Percentiles rank a stretch among this genome's conserved stretches.
phyloP scores from a whole-genome alignment of 2,329 filamentous ascomycete genomes.

The Epichloe aotearoae region DNA sequence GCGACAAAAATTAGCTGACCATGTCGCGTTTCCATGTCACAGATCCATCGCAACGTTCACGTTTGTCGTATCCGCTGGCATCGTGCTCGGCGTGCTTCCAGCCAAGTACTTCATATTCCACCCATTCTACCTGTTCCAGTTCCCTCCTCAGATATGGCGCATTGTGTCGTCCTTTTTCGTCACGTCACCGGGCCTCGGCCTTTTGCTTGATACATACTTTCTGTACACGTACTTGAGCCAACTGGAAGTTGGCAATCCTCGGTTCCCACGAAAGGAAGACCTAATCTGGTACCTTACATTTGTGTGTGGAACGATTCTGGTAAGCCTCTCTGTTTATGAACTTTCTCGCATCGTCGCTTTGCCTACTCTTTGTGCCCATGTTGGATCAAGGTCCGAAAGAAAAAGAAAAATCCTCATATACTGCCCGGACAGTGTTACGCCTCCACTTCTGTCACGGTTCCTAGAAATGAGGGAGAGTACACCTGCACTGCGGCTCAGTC shows the following conservation, averaged over 20 bases:
- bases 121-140: conserved; percentile 36
- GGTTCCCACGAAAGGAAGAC: conserved; percentile 65
- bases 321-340: conserved; percentile 39
- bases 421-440: conserved; percentile 62
- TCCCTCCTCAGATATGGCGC: conserved; percentile 31
- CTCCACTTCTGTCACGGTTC: conserved; percentile 66
- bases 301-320: conserved; percentile 56
- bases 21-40: conserved; percentile 12
- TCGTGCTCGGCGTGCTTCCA: conserved; percentile 41
- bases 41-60: conserved; percentile 55
- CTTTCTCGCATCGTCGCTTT: conserved; percentile 12
- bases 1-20: neutral
- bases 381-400: neutral
- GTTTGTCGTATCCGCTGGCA: conserved; percentile 45
- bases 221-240: conserved; percentile 65
- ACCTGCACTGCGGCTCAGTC: conserved; percentile 47
- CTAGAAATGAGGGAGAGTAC: conserved; percentile 73
- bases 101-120: conserved; percentile 39
- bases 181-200: conserved; percentile 25
- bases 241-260: conserved; percentile 57
- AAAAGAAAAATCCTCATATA: conserved; percentile 36
- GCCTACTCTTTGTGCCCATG: conserved; percentile 6
- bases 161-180: conserved; percentile 29
- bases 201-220: conserved; percentile 63
- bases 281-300: conserved; percentile 71